Base-by-base conservation (phyloP, 108 stramenopile genomes). In the Nannochloropsis salina region DNA sequence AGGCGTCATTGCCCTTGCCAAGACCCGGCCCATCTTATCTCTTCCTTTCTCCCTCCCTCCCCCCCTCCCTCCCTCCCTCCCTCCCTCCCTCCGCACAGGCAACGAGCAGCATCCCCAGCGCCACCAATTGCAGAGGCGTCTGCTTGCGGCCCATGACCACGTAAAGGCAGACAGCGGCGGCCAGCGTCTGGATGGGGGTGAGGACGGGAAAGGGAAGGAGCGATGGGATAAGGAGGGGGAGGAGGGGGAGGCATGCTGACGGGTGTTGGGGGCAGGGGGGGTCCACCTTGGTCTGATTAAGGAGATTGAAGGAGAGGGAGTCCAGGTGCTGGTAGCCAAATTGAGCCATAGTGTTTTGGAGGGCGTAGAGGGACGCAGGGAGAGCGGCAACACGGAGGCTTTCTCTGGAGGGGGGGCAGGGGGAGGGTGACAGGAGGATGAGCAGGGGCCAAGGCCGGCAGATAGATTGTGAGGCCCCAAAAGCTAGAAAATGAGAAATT, bases 131-230 rank as follows among this genome's bases (percentile, higher is more conserved):
- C 81, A 93, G 44, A 9, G 42, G 43, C 44, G 93, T 93, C 90
- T 98, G 97, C 85, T 85, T 87, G 80, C 92, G 90, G 31, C 95
- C 95, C 94, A 96, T 93, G 18, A 98, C 86, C 2, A 96, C 84
- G 91, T 93, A 98, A 31, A 96, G 95, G 84, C 94, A 96, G 15
- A 98, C 45, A 6, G 97, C 97, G 9, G 97, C 96, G 43, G 93
- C 94, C 20, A 97, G 87, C 6, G 96, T 98, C 91, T 74, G 61
- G n/a, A n/a, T n/a, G n/a, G n/a, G n/a, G n/a, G n/a, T n/a, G n/a
- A n/a, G n/a, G n/a, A n/a, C n/a, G n/a, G n/a, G n/a, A n/a, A n/a
- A n/a, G n/a, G n/a, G n/a, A n/a, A n/a, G n/a, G n/a, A n/a, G n/a
- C n/a, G n/a, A n/a, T n/a, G n/a, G n/a, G n/a, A n/a, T n/a, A n/a